Evolutionary conservation across 352 stramenopile species (phyloP).

Genomic region (Aphanomyces astaci): DNA sequence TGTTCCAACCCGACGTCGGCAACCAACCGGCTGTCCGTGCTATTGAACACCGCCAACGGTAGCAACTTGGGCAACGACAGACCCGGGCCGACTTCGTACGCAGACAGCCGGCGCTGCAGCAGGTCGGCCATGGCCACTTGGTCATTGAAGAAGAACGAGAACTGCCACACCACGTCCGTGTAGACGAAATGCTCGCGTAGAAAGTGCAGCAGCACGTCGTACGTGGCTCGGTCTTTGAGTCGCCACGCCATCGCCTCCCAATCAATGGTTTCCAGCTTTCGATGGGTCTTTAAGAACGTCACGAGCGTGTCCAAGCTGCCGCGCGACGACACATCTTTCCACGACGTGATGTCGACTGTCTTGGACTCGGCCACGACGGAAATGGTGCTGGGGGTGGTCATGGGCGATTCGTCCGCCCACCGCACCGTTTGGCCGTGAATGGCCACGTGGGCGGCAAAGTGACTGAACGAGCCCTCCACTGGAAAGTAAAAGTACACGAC

Average conservation of each 20-base stretch:
- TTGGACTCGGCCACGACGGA: constrained; percentile 30
- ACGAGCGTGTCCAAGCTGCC: constrained; percentile 41
- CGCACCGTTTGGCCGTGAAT: constrained; percentile 34
- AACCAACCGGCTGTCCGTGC: background rate
- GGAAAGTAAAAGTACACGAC: constrained; percentile 59
- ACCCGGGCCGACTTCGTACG: background rate
- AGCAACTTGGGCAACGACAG: background rate
- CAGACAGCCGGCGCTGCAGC: background rate
- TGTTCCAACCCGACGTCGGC: background rate
- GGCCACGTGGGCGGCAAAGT: constrained; percentile 46
- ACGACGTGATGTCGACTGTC: constrained; percentile 45
- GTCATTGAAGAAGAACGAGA: constrained; percentile 42
- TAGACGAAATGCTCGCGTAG: constrained; percentile 39
- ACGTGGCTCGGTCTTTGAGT: constrained; percentile 38
- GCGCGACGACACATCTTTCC: constrained; percentile 43
- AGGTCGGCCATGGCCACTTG: constrained; percentile 30
- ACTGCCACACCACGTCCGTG: constrained; percentile 40
- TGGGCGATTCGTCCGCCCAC: constrained; percentile 17
- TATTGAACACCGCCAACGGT: background rate
- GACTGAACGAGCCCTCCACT: constrained; percentile 32
- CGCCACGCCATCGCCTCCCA: constrained; percentile 36
- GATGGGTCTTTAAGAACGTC: constrained; percentile 27
- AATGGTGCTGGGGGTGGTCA: constrained; percentile 25
- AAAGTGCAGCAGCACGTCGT: constrained; percentile 28
- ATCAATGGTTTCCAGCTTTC: constrained; percentile 30